Percentiles rank a stretch among this genome's conserved stretches.
These are phyloP conservation scores for Metschnikowia gruessii DNA, from an alignment of 805 yeast genomes.

Conservation along the genomic window DNA sequence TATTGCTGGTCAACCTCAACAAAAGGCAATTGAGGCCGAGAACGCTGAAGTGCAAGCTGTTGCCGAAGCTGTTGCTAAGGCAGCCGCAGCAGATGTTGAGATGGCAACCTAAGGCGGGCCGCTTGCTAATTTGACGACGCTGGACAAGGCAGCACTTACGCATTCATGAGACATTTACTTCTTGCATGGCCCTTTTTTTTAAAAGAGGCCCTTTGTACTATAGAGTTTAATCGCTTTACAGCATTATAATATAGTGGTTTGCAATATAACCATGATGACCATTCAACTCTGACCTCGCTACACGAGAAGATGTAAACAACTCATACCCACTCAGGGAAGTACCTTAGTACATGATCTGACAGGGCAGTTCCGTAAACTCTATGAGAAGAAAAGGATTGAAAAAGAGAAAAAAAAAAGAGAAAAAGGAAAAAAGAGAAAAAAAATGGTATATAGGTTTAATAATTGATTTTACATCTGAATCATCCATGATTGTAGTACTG, in stretches of 20 bases:
- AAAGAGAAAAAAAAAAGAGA: not conserved
- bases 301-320: conserved; percentile 5
- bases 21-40: conserved; percentile 14
- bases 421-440: not conserved
- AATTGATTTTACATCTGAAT: not conserved
- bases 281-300: conserved; percentile 7
- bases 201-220: conserved; percentile 14
- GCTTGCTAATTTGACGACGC: conserved; percentile 1
- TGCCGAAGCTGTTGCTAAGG: conserved; percentile 15
- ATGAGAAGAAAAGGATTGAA: not conserved
- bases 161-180: conserved; percentile 11
- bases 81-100: conserved; percentile 19
- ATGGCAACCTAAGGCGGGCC: conserved; percentile 17
- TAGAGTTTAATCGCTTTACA: conserved; percentile 15
- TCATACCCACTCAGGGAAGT: not conserved
- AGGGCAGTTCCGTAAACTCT: not conserved
- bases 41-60: conserved; percentile 12
- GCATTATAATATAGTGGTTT: conserved; percentile 16
- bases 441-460: conserved; percentile 5
- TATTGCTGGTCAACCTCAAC: conserved; percentile 22
- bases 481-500: too few species aligned
- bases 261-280: conserved; percentile 13
- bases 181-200: conserved; percentile 12
- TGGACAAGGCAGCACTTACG: conserved; percentile 2
- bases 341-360: not conserved